phyloP scores from a whole-genome alignment of 768 basidiomycete genomes.

The Lactifluus rugatus region DNA sequence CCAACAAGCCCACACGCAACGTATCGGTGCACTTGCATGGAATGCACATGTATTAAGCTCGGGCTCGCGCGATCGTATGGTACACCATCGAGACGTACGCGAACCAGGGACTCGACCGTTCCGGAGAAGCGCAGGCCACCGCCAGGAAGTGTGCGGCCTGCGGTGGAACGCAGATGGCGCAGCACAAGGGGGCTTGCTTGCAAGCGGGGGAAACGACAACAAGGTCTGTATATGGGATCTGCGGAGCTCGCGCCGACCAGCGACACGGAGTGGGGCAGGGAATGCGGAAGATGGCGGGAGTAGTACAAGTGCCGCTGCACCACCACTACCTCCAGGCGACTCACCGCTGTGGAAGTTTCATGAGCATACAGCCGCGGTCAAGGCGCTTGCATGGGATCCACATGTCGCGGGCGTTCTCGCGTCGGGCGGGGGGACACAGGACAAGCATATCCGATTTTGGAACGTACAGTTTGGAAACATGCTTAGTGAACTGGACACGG shows the following conservation, averaged over 20 bases:
- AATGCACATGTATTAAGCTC: slow-evolving; percentile 80
- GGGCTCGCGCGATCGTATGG: slow-evolving; percentile 83
- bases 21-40: slow-evolving; percentile 94
- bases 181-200: slow-evolving; percentile 48
- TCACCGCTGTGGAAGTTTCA: slow-evolving; percentile 88
- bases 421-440: slow-evolving; percentile 96
- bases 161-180: slow-evolving; percentile 69
- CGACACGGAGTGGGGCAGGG: slow-evolving; percentile 20
- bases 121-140: slow-evolving; percentile 60
- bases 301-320: slow-evolving; percentile 23
- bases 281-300: slow-evolving; percentile 24
- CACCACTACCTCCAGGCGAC: slow-evolving; percentile 35
- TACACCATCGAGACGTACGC: slow-evolving; percentile 89
- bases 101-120: slow-evolving; percentile 56
- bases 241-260: slow-evolving; percentile 46
- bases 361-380: slow-evolving; percentile 94
- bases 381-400: slow-evolving; percentile 97
- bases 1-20: slow-evolving; percentile 71
- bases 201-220: slow-evolving; percentile 97
- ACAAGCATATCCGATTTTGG: slow-evolving; percentile 97
- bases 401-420: slow-evolving; percentile 86
- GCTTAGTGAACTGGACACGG: slow-evolving; percentile 85
- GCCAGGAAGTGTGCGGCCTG: slow-evolving; percentile 93
- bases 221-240: slow-evolving; percentile 98
- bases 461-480: slow-evolving; percentile 81